phyloP scores from a whole-genome alignment of 768 basidiomycete genomes.

The Rhodotorula sphaerocarpa region DNA sequence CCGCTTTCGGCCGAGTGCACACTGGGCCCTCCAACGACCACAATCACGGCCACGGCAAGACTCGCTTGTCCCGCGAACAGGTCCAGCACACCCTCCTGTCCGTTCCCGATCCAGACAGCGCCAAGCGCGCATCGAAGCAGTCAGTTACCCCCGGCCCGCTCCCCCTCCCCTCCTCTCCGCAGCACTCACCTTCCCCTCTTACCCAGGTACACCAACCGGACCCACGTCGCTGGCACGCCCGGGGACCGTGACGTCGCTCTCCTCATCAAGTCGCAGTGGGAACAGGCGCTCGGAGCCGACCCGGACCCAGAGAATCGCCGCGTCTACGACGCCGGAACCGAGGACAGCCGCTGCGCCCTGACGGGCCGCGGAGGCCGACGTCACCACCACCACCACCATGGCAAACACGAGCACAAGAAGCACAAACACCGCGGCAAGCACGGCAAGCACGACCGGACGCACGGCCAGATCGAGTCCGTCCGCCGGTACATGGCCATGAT shows the following conservation, averaged over 20 bases:
- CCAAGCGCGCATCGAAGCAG: slow-evolving; percentile 9
- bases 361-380: background rate
- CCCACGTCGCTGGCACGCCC: slow-evolving; percentile 62
- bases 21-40: background rate
- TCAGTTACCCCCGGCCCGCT: background rate
- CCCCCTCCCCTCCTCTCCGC: background rate
- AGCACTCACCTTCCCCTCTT: fast-evolving
- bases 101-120: background rate
- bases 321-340: slow-evolving; percentile 63
- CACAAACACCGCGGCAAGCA: background rate
- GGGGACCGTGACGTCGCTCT: slow-evolving; percentile 60
- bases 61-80: background rate
- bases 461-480: background rate
- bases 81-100: background rate
- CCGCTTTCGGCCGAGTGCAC: background rate
- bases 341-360: slow-evolving; percentile 55
- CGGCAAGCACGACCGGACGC: background rate
- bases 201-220: slow-evolving; percentile 25
- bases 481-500: background rate
- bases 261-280: slow-evolving; percentile 60
- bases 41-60: background rate
- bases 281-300: slow-evolving; percentile 53
- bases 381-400: background rate
- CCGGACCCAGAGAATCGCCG: slow-evolving; percentile 43
- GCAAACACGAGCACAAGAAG: background rate